Conservation (phyloP, 495 filamentous ascomycete genomes). For the Neohortaea acidophila region DNA sequence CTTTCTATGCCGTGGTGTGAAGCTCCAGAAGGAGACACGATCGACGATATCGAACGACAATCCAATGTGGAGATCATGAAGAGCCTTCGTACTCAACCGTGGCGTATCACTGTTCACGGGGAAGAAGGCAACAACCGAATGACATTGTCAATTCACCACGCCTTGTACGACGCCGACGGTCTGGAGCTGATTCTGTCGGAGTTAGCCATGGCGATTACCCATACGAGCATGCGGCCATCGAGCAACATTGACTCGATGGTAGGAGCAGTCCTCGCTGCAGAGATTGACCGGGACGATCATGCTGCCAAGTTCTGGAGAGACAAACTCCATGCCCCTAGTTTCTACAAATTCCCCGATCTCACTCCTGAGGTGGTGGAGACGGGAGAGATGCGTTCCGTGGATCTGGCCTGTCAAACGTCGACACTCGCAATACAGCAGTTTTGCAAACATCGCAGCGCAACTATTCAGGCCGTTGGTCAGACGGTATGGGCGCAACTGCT, state of each 20-base stretch:
- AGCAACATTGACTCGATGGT: constrained; percentile 14
- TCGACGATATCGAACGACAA: neutral
- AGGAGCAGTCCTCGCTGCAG: neutral
- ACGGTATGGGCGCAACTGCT: constrained; percentile 61
- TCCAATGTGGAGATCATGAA: constrained; percentile 6
- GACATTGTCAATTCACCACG: constrained; percentile 50
- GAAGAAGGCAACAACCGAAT: constrained; percentile 24
- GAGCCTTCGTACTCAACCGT: constrained; percentile 27
- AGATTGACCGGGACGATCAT: constrained; percentile 26
- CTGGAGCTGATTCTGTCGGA: constrained; percentile 44
- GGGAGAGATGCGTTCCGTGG: constrained; percentile 26
- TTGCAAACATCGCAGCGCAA: constrained; percentile 41
- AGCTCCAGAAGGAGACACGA: too few relatives aligned
- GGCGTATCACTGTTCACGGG: neutral
- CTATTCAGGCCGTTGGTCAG: constrained; percentile 54
- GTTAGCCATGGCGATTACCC: constrained; percentile 31
- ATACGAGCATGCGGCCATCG: constrained; percentile 13
- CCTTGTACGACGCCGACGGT: constrained; percentile 64
- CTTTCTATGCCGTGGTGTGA: constrained; percentile 1
- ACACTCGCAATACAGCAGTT: constrained; percentile 34
- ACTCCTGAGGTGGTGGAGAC: constrained; percentile 39
- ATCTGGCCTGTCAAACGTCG: constrained; percentile 27
- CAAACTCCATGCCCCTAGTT: constrained; percentile 14
- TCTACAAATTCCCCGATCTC: constrained; percentile 46
- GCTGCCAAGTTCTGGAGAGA: constrained; percentile 46